These are phyloP conservation scores for Suillus subalutaceus DNA, from an alignment of 768 basidiomycete genomes.

Conservation along the genomic window DNA sequence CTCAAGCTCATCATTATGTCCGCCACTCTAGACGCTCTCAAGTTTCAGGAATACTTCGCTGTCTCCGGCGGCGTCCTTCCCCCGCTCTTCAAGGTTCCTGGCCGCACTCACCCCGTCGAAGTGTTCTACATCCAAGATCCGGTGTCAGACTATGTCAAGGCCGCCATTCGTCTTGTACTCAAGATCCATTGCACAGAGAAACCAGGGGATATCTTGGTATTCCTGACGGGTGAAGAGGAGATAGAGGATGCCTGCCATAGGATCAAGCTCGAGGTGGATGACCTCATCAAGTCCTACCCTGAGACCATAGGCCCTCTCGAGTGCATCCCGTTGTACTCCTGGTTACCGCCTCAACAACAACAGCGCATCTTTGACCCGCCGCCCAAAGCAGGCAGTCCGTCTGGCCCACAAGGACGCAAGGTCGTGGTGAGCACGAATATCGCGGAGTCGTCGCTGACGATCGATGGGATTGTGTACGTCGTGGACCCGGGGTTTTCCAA, in stretches of 20 bases:
- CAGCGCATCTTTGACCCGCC: slow-evolving; percentile 95
- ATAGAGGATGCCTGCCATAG: slow-evolving; percentile 96
- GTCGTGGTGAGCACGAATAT: slow-evolving; percentile 96
- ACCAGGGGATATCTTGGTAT: slow-evolving; percentile 88
- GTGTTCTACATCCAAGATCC: slow-evolving; percentile 93
- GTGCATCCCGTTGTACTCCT: slow-evolving; percentile 94
- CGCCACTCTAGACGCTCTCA: slow-evolving; percentile 94
- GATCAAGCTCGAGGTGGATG: slow-evolving; percentile 89
- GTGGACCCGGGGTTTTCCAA: slow-evolving; percentile 98
- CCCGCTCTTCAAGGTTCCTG: slow-evolving; percentile 89
- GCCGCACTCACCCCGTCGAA: slow-evolving; percentile 94
- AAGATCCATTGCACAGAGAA: slow-evolving; percentile 98
- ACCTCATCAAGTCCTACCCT: slow-evolving; percentile 70
- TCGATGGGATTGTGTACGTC: slow-evolving; percentile 99
- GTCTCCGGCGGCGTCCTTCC: slow-evolving; percentile 47
- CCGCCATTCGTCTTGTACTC: slow-evolving; percentile 92
- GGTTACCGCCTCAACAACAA: slow-evolving; percentile 91
- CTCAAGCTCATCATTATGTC: slow-evolving; percentile 99
- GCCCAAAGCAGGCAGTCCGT: slow-evolving; percentile 60
- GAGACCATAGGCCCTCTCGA: slow-evolving; percentile 81
- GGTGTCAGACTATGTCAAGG: slow-evolving; percentile 95
- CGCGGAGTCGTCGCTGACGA: slow-evolving; percentile 96
- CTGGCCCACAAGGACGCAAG: slow-evolving; percentile 87
- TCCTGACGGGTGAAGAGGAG: slow-evolving; percentile 98
- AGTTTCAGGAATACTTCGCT: slow-evolving; percentile 95